A percentile compares a stretch with the other conserved stretches of the same genome.
Evolutionary conservation across 2,329 filamentous ascomycete genomes (phyloP).

Genomic region (Pseudogymnoascus sp.): DNA sequence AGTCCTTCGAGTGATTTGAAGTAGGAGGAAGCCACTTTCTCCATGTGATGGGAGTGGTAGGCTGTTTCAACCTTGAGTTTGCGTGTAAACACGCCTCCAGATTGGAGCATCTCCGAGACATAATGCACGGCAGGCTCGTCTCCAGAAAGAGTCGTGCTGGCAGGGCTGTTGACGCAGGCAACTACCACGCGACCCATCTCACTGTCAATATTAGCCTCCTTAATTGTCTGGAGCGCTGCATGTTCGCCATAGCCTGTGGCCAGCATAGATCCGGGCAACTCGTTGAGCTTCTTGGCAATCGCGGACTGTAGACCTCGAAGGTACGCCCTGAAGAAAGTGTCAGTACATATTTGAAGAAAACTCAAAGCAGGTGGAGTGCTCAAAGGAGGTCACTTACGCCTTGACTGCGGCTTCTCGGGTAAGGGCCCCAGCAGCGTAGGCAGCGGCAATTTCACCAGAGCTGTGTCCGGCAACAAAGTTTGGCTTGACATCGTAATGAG

Average conservation of each 20-base stretch:
- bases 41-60: slow-evolving; percentile 29
- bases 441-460: slow-evolving; percentile 40
- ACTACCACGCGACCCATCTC: slow-evolving; percentile 20
- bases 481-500: slow-evolving; percentile 32
- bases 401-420: slow-evolving; percentile 28
- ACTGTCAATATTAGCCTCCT: not conserved
- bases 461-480: slow-evolving; percentile 36
- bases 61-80: slow-evolving; percentile 19
- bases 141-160: slow-evolving; percentile 22
- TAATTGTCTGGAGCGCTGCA: not conserved
- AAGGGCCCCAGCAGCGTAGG: slow-evolving; percentile 32
- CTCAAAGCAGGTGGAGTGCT: not conserved
- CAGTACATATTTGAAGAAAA: not conserved
- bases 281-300: slow-evolving; percentile 35
- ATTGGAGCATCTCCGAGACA: slow-evolving; percentile 9
- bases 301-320: slow-evolving; percentile 18
- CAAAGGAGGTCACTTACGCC: not conserved
- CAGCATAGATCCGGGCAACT: slow-evolving; percentile 22
- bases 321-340: slow-evolving; percentile 33
- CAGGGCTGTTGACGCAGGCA: slow-evolving; percentile 27
- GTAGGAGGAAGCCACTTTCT: slow-evolving; percentile 23
- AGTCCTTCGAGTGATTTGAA: slow-evolving; percentile 11
- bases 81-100: slow-evolving; percentile 15
- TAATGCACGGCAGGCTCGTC: slow-evolving; percentile 12
- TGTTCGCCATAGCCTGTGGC: slow-evolving; percentile 23